phyloP scores from a whole-genome alignment of 352 stramenopile species.

The Globisporangium nodosum region DNA sequence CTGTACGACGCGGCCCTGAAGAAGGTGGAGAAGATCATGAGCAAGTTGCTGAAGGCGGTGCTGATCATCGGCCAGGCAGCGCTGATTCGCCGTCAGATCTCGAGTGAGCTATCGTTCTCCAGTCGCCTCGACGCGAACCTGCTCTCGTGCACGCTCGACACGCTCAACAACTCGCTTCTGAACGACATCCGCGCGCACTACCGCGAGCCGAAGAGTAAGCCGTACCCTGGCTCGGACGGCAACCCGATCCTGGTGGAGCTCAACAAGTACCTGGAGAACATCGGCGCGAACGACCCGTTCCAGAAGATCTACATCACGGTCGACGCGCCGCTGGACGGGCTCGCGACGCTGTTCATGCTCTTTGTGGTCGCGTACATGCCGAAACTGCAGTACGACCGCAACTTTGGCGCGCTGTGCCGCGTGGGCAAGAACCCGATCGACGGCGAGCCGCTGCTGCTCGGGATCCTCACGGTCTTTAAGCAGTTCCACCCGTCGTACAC shows the following conservation, averaged over 20 bases:
- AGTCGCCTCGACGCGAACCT: slow-evolving; percentile 90
- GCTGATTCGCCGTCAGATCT: slow-evolving; percentile 90
- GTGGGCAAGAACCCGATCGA: slow-evolving; percentile 91
- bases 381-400: slow-evolving; percentile 91
- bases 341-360: slow-evolving; percentile 90
- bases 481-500: slow-evolving; percentile 94
- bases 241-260: slow-evolving; percentile 87
- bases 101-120: slow-evolving; percentile 87
- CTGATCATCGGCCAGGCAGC: slow-evolving; percentile 93
- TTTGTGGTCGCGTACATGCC: slow-evolving; percentile 92
- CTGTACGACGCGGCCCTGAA: slow-evolving; percentile 88
- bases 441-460: slow-evolving; percentile 87
- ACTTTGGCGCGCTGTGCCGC: slow-evolving; percentile 87
- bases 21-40: slow-evolving; percentile 94
- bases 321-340: slow-evolving; percentile 84
- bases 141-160: slow-evolving; percentile 83
- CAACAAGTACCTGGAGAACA: slow-evolving; percentile 91
- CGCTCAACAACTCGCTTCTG: slow-evolving; percentile 87
- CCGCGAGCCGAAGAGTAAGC: slow-evolving; percentile 69
- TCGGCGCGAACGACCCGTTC: slow-evolving; percentile 89
- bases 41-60: slow-evolving; percentile 90
- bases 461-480: slow-evolving; percentile 91
- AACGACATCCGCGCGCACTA: slow-evolving; percentile 89
- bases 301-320: slow-evolving; percentile 94
- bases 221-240: slow-evolving; percentile 68